Base-by-base conservation (phyloP, 2,329 filamentous ascomycete species). In the Sarocladium brachiariae region DNA sequence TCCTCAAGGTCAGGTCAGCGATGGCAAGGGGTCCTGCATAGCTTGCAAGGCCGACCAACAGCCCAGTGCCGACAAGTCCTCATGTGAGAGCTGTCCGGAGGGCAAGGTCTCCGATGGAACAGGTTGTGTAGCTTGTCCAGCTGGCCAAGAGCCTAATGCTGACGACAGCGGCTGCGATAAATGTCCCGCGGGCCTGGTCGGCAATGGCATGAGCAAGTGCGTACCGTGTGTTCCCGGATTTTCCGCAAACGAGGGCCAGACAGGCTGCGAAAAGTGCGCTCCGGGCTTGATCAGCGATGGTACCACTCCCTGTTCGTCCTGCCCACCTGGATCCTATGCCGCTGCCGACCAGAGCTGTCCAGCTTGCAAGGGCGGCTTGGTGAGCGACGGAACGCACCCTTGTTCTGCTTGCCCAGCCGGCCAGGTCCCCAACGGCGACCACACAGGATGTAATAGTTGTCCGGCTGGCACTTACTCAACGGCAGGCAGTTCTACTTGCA, bases 121-220 rank as follows among this genome's bases (percentile, higher is more conserved):
- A 9, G 27, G 18, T 14, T 47, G 43, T n/a, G 43, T 27, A 34
- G 8, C 25, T 21, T 47, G 43, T n/a, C 43, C 43, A 4, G n/a
- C 43, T 3, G 43, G 43, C 24, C 25, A 47, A 23, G 25, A 47
- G 24, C 21, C n/a, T 16, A 47, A 47, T 16, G 8, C 43, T 47
- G 43, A 47, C 30, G 5, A 47, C 6, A 47, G 43, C 14, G 43
- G 43, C 21, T 47, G 43, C n/a, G 43, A 47, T 3, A 18, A 21
- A 9, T 47, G 43, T n/a, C 25, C n/a, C 4, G 10, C 43, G 11
- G 43, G 43, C n/a, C 14, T 11, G 18, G 25, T 34, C 7, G 30
- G 41, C n/a, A 46, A 46, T n/a, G 41, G 41, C 24, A 46, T 46
- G 11, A 31, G 41, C 41, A 25, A 46, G 16, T 46, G 41, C 23